These are phyloP conservation scores for Leccinum uliginosum DNA, from an alignment of 768 basidiomycete species.

Conservation along the genomic window DNA sequence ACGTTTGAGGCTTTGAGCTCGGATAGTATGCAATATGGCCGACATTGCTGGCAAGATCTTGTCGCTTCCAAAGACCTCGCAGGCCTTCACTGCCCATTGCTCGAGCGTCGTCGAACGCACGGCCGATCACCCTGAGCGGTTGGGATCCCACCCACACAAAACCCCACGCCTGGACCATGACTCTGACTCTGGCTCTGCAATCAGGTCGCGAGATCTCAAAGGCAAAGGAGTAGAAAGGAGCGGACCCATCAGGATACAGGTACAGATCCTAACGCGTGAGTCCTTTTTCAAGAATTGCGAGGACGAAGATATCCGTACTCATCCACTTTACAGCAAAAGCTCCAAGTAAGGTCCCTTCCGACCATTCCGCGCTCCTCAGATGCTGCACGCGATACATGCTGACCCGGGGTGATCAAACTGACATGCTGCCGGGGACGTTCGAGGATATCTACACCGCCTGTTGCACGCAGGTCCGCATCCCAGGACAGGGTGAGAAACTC, in stretches of 20 bases:
- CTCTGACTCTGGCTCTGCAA: conserved; percentile 65
- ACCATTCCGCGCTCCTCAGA: conserved; percentile 22
- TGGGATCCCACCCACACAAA: conserved; percentile 62
- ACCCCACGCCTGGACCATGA: conserved; percentile 61
- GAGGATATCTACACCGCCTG: conserved; percentile 57
- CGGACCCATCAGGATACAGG: conserved; percentile 43
- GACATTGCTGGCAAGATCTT: conserved; percentile 37
- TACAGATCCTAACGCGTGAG: conserved; percentile 43
- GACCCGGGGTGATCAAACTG: conserved; percentile 29
- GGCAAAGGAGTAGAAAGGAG: conserved; percentile 22
- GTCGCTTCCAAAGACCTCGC: conserved; percentile 47
- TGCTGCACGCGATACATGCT: conserved; percentile 40
- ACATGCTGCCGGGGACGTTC: conserved; percentile 43
- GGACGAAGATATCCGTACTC: background rate
- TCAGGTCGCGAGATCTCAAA: conserved; percentile 42
- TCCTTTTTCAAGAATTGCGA: background rate
- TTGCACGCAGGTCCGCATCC: conserved; percentile 48
- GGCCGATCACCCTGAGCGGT: conserved; percentile 35
- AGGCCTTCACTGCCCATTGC: conserved; percentile 43
- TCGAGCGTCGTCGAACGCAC: conserved; percentile 33
- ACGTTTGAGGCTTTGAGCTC: background rate
- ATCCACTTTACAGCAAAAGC: conserved; percentile 11
- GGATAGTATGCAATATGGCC: conserved; percentile 36
- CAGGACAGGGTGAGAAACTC: conserved; percentile 51
- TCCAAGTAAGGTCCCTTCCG: conserved; percentile 4